These are phyloP conservation scores for Hypoxylon rickii DNA, from an alignment of 495 filamentous ascomycete species.

Conservation along the genomic window DNA sequence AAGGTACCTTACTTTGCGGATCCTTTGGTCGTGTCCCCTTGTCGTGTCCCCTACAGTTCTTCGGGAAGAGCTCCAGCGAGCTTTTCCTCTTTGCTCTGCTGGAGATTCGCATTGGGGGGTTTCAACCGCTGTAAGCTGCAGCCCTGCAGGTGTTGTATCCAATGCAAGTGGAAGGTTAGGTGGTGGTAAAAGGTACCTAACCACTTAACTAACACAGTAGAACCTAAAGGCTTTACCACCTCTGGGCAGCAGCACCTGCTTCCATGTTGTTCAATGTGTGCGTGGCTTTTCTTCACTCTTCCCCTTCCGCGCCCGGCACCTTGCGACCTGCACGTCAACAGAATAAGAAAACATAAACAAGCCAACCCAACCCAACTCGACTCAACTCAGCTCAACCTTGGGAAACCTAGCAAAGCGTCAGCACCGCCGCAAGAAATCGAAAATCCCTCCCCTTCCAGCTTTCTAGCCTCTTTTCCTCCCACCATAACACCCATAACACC, in stretches of 20 bases:
- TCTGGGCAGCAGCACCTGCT: no score
- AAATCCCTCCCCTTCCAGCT: slow-evolving; percentile 3
- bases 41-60: not conserved
- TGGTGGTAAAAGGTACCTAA: not conserved
- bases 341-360: slow-evolving; percentile 39
- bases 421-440: slow-evolving; percentile 16
- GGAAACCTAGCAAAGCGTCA: no score
- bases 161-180: not conserved
- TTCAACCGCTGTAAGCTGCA: no score
- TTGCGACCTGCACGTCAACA: slow-evolving; percentile 34
- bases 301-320: not conserved
- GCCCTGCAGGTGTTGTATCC: no score
- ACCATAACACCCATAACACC: no score
- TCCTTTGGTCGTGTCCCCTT: not conserved
- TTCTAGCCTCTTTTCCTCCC: slow-evolving; percentile 20
- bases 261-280: no score
- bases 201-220: no score
- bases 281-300: no score
- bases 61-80: not conserved
- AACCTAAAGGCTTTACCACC: no score
- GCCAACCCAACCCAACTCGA: not conserved
- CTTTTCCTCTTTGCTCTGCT: no score
- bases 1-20: not conserved
- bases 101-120: no score
- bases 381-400: not conserved